These are phyloP conservation scores for Lojkania enalia DNA, from an alignment of 2,329 filamentous ascomycete species.

Conservation along the genomic window DNA sequence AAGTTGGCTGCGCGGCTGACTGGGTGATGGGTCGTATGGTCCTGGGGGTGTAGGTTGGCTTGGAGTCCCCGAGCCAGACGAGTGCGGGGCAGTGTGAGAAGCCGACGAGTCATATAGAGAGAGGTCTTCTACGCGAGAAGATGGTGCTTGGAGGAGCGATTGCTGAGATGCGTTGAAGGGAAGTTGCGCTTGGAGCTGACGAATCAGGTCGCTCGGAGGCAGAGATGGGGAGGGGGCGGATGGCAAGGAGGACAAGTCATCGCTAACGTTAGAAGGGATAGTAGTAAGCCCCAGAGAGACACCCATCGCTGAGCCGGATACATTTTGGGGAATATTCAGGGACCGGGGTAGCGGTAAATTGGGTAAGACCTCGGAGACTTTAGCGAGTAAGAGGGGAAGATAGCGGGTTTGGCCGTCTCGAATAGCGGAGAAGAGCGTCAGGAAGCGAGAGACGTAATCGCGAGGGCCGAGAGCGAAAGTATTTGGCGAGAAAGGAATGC, in stretches of 20 bases:
- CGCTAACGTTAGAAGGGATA: slow-evolving; percentile 34
- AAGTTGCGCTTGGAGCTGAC: slow-evolving; percentile 40
- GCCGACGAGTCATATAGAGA: slow-evolving; percentile 38
- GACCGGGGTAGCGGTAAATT: slow-evolving; percentile 43
- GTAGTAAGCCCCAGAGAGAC: slow-evolving; percentile 29
- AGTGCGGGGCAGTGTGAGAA: slow-evolving; percentile 34
- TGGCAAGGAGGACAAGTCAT: slow-evolving; percentile 33
- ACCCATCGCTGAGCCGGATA: slow-evolving; percentile 32
- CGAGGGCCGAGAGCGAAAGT: slow-evolving; percentile 63
- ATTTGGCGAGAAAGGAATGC: slow-evolving; percentile 58
- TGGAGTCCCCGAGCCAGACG: slow-evolving; percentile 34
- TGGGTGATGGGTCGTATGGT: slow-evolving; percentile 35
- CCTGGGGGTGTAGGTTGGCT: slow-evolving; percentile 41
- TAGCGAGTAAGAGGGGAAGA: slow-evolving; percentile 74
- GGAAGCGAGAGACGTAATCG: slow-evolving; percentile 70
- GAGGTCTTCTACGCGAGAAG: slow-evolving; percentile 40
- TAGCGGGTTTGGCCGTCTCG: slow-evolving; percentile 78
- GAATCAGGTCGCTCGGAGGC: slow-evolving; percentile 39
- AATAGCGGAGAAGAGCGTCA: slow-evolving; percentile 68
- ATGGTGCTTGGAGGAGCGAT: slow-evolving; percentile 33
- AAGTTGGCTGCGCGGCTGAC: slow-evolving; percentile 14
- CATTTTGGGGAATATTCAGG: slow-evolving; percentile 34
- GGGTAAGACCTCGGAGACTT: slow-evolving; percentile 73
- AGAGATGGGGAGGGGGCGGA: slow-evolving; percentile 34
- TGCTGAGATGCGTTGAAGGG: slow-evolving; percentile 39